phyloP scores from a whole-genome alignment of 108 stramenopile species.

The Nannochloropsis salina region DNA sequence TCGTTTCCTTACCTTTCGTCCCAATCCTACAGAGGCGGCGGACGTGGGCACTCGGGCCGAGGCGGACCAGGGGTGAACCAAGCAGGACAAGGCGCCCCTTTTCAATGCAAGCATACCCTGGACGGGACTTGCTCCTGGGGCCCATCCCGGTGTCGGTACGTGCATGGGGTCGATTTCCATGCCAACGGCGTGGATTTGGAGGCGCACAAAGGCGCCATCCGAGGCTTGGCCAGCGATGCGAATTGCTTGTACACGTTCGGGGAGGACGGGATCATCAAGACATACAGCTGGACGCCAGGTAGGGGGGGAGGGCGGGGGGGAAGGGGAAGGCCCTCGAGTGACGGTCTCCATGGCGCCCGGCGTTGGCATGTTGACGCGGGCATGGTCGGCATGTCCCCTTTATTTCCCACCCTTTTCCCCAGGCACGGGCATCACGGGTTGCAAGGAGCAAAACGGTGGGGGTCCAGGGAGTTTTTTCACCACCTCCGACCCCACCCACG shows the following conservation, averaged over 20 bases:
- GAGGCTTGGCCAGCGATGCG: background rate
- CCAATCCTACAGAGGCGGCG: background rate
- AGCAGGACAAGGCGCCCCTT: background rate
- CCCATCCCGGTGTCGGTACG: constrained; percentile 2
- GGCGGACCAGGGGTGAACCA: background rate
- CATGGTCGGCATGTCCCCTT: background rate
- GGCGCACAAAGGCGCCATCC: background rate
- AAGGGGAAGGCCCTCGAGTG: background rate
- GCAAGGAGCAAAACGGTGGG: background rate
- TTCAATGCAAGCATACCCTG: constrained; percentile 12
- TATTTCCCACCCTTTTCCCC: background rate
- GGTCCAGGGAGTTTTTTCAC: background rate
- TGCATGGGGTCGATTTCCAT: background rate
- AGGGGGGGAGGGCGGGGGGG: background rate
- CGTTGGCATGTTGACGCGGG: background rate
- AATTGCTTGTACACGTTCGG: constrained; percentile 10
- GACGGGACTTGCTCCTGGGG: background rate
- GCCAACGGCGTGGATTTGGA: constrained; percentile 12
- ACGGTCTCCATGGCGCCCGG: background rate
- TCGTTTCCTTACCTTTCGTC: background rate
- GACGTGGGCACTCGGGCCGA: background rate
- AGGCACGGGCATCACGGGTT: background rate
- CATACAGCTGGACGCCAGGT: background rate
- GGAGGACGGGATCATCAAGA: background rate
- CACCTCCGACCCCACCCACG: background rate